Conservation (phyloP, 2,329 filamentous ascomycete genomes). For the Rasamsonia emersonii region DNA sequence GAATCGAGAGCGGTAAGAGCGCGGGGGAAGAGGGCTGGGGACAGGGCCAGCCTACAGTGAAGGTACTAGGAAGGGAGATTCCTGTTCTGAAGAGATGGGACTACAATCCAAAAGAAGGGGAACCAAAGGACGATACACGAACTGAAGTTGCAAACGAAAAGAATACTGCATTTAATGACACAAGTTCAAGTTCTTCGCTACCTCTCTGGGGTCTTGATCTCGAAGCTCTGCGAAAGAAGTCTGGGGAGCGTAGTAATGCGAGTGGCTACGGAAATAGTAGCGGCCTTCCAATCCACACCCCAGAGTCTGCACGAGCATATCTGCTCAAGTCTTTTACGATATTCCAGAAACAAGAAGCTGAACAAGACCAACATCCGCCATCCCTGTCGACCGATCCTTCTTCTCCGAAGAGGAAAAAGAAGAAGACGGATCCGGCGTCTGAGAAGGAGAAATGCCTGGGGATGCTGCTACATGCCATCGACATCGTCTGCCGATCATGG, state of each 20-base stretch:
- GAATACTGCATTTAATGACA: background rate
- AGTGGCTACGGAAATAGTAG: slow-evolving; percentile 14
- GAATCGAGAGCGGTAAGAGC: slow-evolving; percentile 56
- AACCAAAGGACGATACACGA: slow-evolving; percentile 19
- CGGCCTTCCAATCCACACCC: slow-evolving; percentile 64
- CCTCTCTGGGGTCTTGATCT: slow-evolving; percentile 53
- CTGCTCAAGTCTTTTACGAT: slow-evolving; percentile 41
- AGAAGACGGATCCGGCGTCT: slow-evolving; percentile 42
- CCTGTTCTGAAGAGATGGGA: slow-evolving; percentile 69
- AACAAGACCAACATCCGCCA: too few relatives aligned
- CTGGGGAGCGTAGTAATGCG: slow-evolving; percentile 23
- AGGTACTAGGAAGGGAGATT: slow-evolving; percentile 64
- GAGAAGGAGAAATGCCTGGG: slow-evolving; percentile 64
- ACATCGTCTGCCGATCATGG: slow-evolving; percentile 69
- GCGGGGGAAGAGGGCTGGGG: slow-evolving; percentile 66
- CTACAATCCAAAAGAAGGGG: slow-evolving; percentile 52
- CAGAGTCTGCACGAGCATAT: slow-evolving; percentile 58
- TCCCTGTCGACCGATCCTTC: slow-evolving; percentile 10
- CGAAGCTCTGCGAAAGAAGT: slow-evolving; percentile 43
- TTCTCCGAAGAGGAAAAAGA: slow-evolving; percentile 36
- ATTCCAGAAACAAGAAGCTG: slow-evolving; percentile 8
- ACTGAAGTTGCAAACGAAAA: too few relatives aligned
- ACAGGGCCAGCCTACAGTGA: slow-evolving; percentile 64
- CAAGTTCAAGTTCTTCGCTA: slow-evolving; percentile 1
- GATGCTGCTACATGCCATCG: slow-evolving; percentile 60